phyloP scores from a whole-genome alignment of 306 rosid genomes.

The Cucurbita argyrosperma region DNA sequence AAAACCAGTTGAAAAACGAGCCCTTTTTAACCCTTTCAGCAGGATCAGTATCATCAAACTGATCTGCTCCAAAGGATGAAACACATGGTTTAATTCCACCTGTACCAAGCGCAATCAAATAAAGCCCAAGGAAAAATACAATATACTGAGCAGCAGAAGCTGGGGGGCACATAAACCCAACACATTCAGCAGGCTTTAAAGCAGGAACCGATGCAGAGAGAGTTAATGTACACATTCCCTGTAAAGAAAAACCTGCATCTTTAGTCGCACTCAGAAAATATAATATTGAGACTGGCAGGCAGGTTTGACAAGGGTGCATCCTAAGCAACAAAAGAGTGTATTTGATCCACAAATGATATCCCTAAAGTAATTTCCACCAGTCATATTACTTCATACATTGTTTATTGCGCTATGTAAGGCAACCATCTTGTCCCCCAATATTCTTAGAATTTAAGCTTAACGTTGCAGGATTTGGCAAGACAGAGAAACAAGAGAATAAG shows the following conservation, averaged over 20 bases:
- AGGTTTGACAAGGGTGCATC: not conserved
- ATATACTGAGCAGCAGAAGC: conserved; percentile 77
- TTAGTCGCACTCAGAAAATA: not conserved
- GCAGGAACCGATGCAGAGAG: conserved; percentile 74
- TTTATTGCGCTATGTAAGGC: not conserved
- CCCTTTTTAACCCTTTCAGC: conserved; percentile 79
- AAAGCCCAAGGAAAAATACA: conserved; percentile 84
- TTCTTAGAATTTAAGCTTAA: not conserved
- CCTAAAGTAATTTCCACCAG: not conserved
- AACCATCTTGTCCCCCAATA: not conserved
- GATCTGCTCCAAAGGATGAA: conserved; percentile 91
- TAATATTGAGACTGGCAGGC: not conserved
- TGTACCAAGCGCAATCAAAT: conserved; percentile 90
- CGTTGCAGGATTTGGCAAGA: not conserved
- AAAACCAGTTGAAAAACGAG: conserved; percentile 95
- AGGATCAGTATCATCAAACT: conserved; percentile 90
- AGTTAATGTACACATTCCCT: conserved; percentile 96
- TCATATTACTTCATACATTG: not conserved
- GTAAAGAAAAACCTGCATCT: conserved; percentile 15
- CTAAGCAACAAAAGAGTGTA: not conserved
- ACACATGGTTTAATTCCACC: conserved; percentile 97
- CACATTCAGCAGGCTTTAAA: conserved; percentile 55
- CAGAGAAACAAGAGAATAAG: not conserved
- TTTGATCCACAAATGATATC: not conserved
- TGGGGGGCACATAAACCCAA: conserved; percentile 55